phyloP scores from a whole-genome alignment of 2,329 filamentous ascomycete genomes.

The Dothideomycetes sp. region DNA sequence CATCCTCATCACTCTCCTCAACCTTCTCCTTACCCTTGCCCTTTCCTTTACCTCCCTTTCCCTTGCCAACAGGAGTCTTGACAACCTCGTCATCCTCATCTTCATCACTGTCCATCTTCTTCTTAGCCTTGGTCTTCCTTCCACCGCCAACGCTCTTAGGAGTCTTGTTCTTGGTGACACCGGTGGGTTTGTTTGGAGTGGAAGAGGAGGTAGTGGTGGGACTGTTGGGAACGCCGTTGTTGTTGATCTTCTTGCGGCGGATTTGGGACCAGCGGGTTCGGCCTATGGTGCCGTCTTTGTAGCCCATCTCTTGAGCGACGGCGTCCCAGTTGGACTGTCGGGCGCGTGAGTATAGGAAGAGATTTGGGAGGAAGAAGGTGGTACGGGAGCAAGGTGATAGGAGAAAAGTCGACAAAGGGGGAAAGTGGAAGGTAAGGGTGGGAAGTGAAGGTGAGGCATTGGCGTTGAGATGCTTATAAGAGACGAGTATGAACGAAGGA shows the following conservation, averaged over 20 bases:
- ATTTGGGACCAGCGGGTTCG: constrained; percentile 21
- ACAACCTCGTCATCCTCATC: not conserved
- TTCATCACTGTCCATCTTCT: constrained; percentile 2
- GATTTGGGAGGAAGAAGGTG: not conserved
- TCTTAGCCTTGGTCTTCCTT: constrained; percentile 7
- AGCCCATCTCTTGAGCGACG: constrained; percentile 18
- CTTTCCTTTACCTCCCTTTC: not conserved
- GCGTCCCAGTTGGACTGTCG: constrained; percentile 20
- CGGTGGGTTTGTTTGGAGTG: constrained; percentile 16
- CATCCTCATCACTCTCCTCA: not conserved
- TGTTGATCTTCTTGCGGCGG: constrained; percentile 20
- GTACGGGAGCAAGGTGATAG: not conserved
- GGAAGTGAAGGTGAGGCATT: not conserved
- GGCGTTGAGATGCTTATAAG: not conserved
- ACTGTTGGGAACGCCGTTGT: not conserved
- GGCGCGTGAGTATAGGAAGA: not conserved
- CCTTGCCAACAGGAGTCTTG: not conserved
- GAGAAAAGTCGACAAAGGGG: not conserved
- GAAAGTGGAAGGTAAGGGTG: not conserved
- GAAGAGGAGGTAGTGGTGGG: constrained; percentile 3
- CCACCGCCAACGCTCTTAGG: constrained; percentile 3
- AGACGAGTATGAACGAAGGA: not conserved
- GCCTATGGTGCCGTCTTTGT: constrained; percentile 21
- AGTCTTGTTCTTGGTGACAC: constrained; percentile 11
- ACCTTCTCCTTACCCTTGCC: not conserved